Base-by-base conservation (phyloP, 1,284 basidiomycete genomes). In the Papiliotrema flavescens region DNA sequence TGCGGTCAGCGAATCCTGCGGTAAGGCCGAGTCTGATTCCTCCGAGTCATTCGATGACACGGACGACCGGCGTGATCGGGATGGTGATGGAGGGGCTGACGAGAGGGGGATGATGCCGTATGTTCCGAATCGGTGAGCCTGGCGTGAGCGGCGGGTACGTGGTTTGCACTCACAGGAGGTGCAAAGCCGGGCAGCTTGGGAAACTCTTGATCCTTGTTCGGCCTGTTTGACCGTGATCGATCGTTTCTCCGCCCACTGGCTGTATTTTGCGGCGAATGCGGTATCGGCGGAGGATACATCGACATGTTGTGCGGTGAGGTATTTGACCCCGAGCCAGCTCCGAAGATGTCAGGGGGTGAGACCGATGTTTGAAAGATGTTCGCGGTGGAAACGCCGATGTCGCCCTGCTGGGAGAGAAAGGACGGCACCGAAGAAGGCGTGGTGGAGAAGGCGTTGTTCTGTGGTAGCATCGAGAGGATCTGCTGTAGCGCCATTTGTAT, bases 171-270 rank as follows among this genome's bases (percentile, higher is more conserved):
- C 73, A 90, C 88, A 51, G 90, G 90, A 24, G 90, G 88, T 20
- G 89, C 87, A 73, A 93, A 93, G 1, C 90, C 90, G 28, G 91
- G 90, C 17, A 92, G 80, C 34, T 89, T 85, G 9, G 90, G 90
- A 65, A 91, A 93, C 22, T 73, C 68, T 47, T 58, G 51, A 22
- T 46, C 46, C n/a, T 24, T 24, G 35, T 41, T 43, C 24, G 24
- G 26, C 9, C 51, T 32, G 19, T 47, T 41, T 50, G 34, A 17
- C 13, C 13, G 34, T 7, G 26, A 6, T 3, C 49, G 26, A 4
- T 35, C 44, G 11, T 34, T 34, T 11, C 37, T 37, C n/a, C 48
- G 44, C 3, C 65, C 69, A 50, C 60, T 65, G 47, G 69, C 62
- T 44, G 62, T 66, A 54, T 69, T 64, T 55, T 66, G 63, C 7